phyloP scores from a whole-genome alignment of 176 grass and related monocot species.

The Raddia guianensis region DNA sequence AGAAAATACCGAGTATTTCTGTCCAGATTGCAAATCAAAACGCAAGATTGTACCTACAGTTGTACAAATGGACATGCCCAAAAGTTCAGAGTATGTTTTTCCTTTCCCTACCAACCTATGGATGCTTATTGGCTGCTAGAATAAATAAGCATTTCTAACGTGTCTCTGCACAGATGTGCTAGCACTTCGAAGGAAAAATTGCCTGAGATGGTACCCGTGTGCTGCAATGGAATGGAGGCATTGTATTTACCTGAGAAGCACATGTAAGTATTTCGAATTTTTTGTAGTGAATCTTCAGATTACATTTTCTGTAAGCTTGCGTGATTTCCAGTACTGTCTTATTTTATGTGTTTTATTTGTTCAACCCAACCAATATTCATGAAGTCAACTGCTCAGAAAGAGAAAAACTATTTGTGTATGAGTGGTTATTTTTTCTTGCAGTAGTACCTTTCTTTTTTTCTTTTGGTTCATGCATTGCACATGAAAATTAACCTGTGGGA shows the following conservation, averaged over 20 bases:
- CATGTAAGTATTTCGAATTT: constrained; percentile 61
- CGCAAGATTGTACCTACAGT: constrained; percentile 32
- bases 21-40: constrained; percentile 83
- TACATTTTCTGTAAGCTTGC: constrained; percentile 28
- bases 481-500: not conserved
- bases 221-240: constrained; percentile 69
- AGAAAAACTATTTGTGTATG: not conserved
- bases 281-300: constrained; percentile 16
- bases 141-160: constrained; percentile 35
- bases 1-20: constrained; percentile 83
- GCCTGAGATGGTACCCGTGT: constrained; percentile 60
- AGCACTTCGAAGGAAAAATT: constrained; percentile 56
- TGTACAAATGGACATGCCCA: constrained; percentile 19
- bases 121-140: constrained; percentile 8
- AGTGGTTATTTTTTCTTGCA: constrained; percentile 6
- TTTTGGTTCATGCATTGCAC: not conserved
- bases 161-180: constrained; percentile 53
- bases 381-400: not conserved
- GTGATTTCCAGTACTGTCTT: constrained; percentile 21
- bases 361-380: not conserved
- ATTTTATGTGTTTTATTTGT: constrained; percentile 8
- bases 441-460: not conserved
- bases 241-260: constrained; percentile 80
- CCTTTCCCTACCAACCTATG: constrained; percentile 8
- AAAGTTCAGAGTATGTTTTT: constrained; percentile 58